These are phyloP conservation scores for Tetrahymena elliotti DNA, from an alignment of 73 alveolate species.

Conservation along the genomic window DNA sequence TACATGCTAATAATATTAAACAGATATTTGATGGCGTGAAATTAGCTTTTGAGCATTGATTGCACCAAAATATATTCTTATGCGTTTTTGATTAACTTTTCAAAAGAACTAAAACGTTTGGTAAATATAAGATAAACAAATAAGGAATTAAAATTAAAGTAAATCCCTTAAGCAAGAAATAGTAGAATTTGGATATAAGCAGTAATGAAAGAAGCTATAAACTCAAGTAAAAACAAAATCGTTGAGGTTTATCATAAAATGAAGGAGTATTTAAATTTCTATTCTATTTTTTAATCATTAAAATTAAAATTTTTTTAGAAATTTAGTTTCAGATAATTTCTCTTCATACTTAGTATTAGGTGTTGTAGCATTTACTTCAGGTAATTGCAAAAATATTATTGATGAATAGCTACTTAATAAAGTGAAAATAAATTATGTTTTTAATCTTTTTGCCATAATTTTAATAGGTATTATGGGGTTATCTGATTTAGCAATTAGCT, in stretches of 20 bases:
- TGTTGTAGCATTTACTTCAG: background rate
- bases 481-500: conserved; percentile 45
- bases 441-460: no score
- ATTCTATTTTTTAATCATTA: background rate
- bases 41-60: background rate
- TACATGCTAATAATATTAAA: no score
- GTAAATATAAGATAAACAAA: background rate
- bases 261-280: background rate
- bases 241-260: background rate
- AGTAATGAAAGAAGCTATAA: background rate
- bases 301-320: background rate
- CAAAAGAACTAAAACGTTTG: background rate
- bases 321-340: background rate
- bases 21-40: background rate
- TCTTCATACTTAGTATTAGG: background rate
- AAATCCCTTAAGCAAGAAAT: background rate
- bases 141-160: background rate
- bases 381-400: no score
- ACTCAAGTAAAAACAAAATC: background rate
- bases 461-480: conserved; percentile 37
- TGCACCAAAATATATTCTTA: background rate
- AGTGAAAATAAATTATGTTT: no score
- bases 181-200: background rate
- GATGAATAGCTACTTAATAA: no score
- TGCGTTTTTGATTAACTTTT: background rate